Evolutionary conservation across 331 rosid genomes (phyloP), one percentile per base, ranked within the genome.

Genomic region (Telfairia occidentalis): DNA sequence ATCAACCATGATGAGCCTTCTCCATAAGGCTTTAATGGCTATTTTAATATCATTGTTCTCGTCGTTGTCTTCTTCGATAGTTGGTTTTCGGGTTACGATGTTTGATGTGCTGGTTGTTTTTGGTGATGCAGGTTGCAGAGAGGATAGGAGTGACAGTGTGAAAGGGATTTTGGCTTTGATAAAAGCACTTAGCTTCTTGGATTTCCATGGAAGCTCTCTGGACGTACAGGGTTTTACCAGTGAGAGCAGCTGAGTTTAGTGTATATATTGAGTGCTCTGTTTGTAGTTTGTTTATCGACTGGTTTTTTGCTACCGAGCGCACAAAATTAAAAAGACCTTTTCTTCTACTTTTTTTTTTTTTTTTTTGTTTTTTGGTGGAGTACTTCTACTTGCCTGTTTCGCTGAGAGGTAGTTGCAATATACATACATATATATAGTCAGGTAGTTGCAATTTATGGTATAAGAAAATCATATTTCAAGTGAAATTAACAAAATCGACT

Each of bases 141-240:
- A 76, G 79, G 18, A 76, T 76, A 45, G 79, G 79, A 29, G 79
- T 76, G 26, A 76, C 32, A 42, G 73, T 76, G 32, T 76, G 79
- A 76, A 67, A 66, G 73, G 23, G 23, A 23, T 10, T 42, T 19
- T 4, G 49, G 12, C 4, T 19, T 9, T 19, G 7, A 15, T 37
- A 8, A 9, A 65, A 67, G 54, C 35, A 40, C 45, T 42, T 0
- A 18, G 46, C 2, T 40, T 57, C 24, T 70, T 23, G 57, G 16
- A 16, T 15, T 26, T 43, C 55, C 55, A 69, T 45, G 55, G 32
- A 69, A 26, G 57, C 57, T 70, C 24, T 45, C 19, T 70, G 75
- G 40, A 64, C 37, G 75, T 70, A 70, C 57, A 70, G 26, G 58
- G 75, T 45, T 67, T 26, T 70, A 40, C 12, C n/a, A 9, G 49